A percentile compares a stretch with the other conserved stretches of the same genome.
phyloP scores from a whole-genome alignment of 164 flowering plant species.

The Annona cherimola region DNA sequence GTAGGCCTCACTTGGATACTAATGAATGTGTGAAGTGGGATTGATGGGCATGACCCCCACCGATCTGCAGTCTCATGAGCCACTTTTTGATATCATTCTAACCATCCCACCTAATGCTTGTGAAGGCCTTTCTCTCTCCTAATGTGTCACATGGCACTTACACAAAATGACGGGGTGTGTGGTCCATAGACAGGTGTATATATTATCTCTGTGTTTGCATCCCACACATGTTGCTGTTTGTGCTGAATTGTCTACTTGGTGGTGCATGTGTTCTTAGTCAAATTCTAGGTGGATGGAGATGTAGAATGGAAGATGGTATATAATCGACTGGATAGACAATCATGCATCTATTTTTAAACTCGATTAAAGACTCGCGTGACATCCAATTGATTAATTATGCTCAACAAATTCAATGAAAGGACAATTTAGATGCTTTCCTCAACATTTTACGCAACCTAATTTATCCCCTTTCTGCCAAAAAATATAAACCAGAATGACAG shows the following conservation, averaged over 20 bases:
- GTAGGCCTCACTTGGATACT: neutral
- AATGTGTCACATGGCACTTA: neutral
- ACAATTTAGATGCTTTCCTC: too few species aligned
- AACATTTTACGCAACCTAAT: too few species aligned
- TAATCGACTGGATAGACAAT: neutral
- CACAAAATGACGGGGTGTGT: neutral
- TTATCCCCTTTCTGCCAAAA: too few species aligned
- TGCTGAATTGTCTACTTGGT: constrained; percentile 3
- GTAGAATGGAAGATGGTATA: neutral
- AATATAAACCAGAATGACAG: too few species aligned
- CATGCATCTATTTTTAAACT: neutral
- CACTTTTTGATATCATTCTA: constrained; percentile 8
- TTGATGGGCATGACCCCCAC: neutral
- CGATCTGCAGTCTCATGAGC: neutral
- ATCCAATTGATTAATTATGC: too few species aligned
- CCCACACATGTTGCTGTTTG: neutral
- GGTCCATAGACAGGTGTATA: constrained; percentile 5
- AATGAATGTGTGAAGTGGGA: neutral
- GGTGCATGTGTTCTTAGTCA: constrained; percentile 1
- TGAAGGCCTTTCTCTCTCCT: neutral
- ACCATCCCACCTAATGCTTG: neutral
- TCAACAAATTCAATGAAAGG: too few species aligned
- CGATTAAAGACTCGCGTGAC: neutral
- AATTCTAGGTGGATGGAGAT: neutral
- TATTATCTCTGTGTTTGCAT: neutral